Conservation (phyloP, 768 basidiomycete species). For the Steccherinum ochraceum region DNA sequence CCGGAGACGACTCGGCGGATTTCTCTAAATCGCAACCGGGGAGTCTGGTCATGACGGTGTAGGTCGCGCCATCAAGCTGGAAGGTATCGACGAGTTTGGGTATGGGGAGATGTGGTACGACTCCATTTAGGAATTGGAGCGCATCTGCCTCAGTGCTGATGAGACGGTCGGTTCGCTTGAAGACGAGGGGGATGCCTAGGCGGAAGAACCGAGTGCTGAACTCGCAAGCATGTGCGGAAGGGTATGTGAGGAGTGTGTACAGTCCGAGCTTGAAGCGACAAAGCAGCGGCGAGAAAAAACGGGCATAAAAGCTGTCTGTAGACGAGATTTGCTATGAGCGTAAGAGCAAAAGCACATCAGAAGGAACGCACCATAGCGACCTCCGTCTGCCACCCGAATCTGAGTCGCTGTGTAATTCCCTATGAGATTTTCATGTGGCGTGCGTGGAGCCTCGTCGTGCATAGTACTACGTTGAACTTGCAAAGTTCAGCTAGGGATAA, state of each 20-base stretch:
- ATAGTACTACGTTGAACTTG: no score
- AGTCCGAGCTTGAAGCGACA: background rate
- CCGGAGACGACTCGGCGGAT: slow-evolving; percentile 1
- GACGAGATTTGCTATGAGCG: no score
- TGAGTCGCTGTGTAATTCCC: no score
- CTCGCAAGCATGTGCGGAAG: background rate
- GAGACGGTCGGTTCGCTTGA: slow-evolving; percentile 11
- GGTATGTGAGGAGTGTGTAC: background rate
- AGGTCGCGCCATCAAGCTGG: slow-evolving; percentile 9
- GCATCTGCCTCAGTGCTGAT: slow-evolving; percentile 18
- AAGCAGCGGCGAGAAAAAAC: no score
- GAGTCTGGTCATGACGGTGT: slow-evolving; percentile 19
- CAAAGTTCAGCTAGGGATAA: no score
- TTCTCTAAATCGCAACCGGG: slow-evolving; percentile 13
- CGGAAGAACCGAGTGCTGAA: slow-evolving; percentile 10
- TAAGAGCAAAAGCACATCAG: no score
- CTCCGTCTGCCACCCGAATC: no score
- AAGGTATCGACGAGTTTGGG: slow-evolving; percentile 17
- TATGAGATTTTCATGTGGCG: no score
- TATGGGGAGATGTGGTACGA: slow-evolving; percentile 16
- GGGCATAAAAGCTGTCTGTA: no score
- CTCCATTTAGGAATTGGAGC: slow-evolving; percentile 14
- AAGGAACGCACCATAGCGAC: no score
- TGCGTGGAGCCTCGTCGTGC: no score
- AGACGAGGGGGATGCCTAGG: slow-evolving; percentile 16